Percentiles rank a stretch among this genome's conserved stretches.
Conservation (phyloP, 2,329 filamentous ascomycete species). For the Xylaria sp. region DNA sequence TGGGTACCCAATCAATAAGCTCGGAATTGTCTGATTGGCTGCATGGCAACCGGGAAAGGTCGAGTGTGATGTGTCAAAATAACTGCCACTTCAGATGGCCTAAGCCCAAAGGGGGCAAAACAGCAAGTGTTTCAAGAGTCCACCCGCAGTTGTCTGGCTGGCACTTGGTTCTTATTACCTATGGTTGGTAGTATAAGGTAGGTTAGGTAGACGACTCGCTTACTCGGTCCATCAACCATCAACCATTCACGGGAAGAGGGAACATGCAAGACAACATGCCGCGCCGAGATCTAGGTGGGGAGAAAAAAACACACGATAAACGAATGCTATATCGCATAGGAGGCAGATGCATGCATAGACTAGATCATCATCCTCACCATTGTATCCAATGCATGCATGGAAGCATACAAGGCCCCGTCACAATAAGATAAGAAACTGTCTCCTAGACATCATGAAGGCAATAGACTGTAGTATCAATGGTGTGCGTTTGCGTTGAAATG, state of each 20-base stretch:
- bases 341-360: slow-evolving; percentile 10
- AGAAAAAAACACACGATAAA: slow-evolving; percentile 26
- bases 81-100: slow-evolving; percentile 23
- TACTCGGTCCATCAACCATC: slow-evolving; percentile 25
- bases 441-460: too few relatives aligned
- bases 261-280: slow-evolving; percentile 40
- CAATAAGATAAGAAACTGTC: neutral
- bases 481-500: neutral
- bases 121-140: slow-evolving; percentile 30
- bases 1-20: slow-evolving; percentile 39
- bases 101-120: slow-evolving; percentile 40
- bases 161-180: neutral
- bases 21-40: slow-evolving; percentile 41
- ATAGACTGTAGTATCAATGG: too few relatives aligned
- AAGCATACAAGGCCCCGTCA: neutral
- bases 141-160: slow-evolving; percentile 2
- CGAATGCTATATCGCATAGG: slow-evolving; percentile 19
- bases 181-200: neutral
- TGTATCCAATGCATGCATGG: neutral
- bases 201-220: slow-evolving; percentile 17
- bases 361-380: neutral
- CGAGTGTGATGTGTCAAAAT: slow-evolving; percentile 39
- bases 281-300: slow-evolving; percentile 27
- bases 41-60: slow-evolving; percentile 20
- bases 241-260: slow-evolving; percentile 25